Conservation (phyloP, 2,329 filamentous ascomycete species). For the Sporothrix curviconia region DNA sequence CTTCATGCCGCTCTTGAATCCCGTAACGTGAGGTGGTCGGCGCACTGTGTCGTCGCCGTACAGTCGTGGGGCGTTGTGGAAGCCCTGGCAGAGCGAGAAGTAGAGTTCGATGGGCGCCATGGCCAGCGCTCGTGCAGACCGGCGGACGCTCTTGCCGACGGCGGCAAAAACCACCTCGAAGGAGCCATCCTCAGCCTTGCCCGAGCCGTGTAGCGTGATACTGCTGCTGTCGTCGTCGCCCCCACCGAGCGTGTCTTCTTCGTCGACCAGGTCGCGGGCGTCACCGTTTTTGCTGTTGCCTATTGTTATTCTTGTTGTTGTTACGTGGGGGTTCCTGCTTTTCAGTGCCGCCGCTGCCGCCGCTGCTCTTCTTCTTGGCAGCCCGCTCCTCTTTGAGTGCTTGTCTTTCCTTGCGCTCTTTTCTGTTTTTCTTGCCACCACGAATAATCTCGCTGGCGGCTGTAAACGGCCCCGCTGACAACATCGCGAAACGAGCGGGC, state of each 20-base stretch:
- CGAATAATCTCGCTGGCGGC: constrained; percentile 39
- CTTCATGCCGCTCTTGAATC: constrained; percentile 55
- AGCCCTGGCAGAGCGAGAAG: constrained; percentile 58
- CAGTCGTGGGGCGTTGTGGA: constrained; percentile 63
- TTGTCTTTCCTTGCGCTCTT: constrained; percentile 44
- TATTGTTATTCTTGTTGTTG: too few relatives aligned
- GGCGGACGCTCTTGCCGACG: constrained; percentile 44
- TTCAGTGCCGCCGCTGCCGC: neutral
- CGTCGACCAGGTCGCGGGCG: constrained; percentile 1
- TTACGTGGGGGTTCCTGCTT: neutral
- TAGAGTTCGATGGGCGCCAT: constrained; percentile 55
- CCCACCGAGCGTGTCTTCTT: constrained; percentile 16
- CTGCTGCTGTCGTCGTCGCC: constrained; percentile 20
- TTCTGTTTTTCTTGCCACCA: constrained; percentile 37
- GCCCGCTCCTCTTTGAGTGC: constrained; percentile 40
- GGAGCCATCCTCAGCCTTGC: constrained; percentile 24
- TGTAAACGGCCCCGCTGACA: constrained; percentile 56
- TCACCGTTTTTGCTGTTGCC: too few relatives aligned
- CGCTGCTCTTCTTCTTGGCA: neutral
- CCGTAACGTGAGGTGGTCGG: constrained; percentile 55
- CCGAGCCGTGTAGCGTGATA: constrained; percentile 17
- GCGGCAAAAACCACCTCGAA: constrained; percentile 42
- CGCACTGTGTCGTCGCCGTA: constrained; percentile 67
- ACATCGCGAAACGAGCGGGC: constrained; percentile 52
- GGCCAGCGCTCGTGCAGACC: constrained; percentile 45